These are phyloP conservation scores for Penicillium atrosanguineum DNA, from an alignment of 495 filamentous ascomycete species.

Conservation along the genomic window DNA sequence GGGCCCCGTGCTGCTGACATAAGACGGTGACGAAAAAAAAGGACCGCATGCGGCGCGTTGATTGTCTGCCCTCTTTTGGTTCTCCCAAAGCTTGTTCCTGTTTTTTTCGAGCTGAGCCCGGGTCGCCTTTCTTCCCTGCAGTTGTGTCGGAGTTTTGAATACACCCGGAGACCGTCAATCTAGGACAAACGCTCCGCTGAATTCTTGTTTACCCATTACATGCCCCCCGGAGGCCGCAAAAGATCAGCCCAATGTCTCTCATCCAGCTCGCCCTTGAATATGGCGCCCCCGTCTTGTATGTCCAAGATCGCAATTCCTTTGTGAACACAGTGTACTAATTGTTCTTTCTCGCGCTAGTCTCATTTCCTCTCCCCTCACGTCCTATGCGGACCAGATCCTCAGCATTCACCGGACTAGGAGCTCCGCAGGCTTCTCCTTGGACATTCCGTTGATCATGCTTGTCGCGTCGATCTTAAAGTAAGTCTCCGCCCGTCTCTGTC, in stretches of 20 bases:
- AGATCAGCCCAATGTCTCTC: conserved; percentile 35
- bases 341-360: conserved; percentile 41
- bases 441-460: conserved; percentile 98
- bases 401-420: conserved; percentile 78
- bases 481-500: conserved; percentile 17
- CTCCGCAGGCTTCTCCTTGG: conserved; percentile 83
- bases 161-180: neutral
- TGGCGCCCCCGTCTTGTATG: conserved; percentile 47
- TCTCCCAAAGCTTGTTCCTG: conserved; percentile 3
- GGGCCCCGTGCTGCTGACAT: conserved; percentile 17
- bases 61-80: neutral
- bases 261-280: conserved; percentile 42
- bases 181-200: neutral
- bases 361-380: conserved; percentile 78
- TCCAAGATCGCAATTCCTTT: neutral
- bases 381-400: conserved; percentile 88
- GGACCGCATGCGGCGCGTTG: conserved; percentile 20
- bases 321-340: conserved; percentile 5
- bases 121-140: neutral
- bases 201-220: conserved; percentile 3
- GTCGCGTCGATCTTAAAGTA: conserved; percentile 88
- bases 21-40: conserved; percentile 17
- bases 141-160: neutral
- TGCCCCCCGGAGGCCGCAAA: conserved; percentile 4
- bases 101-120: neutral